phyloP scores from a whole-genome alignment of 495 filamentous ascomycete genomes.

The Penicillium waksmanii region DNA sequence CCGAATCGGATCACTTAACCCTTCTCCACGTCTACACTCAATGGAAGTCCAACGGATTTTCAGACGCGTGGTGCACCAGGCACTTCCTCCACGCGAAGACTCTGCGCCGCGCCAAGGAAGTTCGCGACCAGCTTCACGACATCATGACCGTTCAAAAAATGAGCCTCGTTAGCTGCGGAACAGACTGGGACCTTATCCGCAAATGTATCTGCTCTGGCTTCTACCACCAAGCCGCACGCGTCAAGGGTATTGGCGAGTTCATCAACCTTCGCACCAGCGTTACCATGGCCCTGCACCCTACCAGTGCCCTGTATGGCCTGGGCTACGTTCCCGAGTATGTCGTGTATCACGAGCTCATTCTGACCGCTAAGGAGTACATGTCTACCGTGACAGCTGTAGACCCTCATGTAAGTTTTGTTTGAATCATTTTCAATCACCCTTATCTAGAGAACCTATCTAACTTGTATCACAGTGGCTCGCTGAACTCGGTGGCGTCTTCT shows the following conservation, averaged over 20 bases:
- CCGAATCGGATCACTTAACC: constrained; percentile 95
- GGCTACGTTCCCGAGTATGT: constrained; percentile 97
- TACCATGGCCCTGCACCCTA: constrained; percentile 91
- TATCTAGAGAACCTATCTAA: constrained; percentile 13
- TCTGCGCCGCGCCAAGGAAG: constrained; percentile 87
- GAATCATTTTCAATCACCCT: not conserved
- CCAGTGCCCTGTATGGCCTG: constrained; percentile 86
- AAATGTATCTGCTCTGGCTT: constrained; percentile 98
- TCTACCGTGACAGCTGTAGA: constrained; percentile 95
- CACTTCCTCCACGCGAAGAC: constrained; percentile 96
- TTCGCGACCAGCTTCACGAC: constrained; percentile 88
- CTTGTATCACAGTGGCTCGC: constrained; percentile 73
- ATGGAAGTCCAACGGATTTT: constrained; percentile 90
- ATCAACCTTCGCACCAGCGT: constrained; percentile 94
- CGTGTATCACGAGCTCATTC: constrained; percentile 96
- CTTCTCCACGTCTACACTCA: constrained; percentile 95
- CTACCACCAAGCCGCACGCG: constrained; percentile 97
- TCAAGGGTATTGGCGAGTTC: constrained; percentile 96
- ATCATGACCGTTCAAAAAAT: constrained; percentile 96
- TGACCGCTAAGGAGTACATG: constrained; percentile 99
- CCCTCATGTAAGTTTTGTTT: constrained; percentile 65
- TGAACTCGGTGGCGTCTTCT: constrained; percentile 98
- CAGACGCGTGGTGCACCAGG: constrained; percentile 86
- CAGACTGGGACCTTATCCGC: constrained; percentile 93
- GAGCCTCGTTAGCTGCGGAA: constrained; percentile 84